Base-by-base conservation (phyloP, 345 rosid genomes). In the Atalantia buxifolia region DNA sequence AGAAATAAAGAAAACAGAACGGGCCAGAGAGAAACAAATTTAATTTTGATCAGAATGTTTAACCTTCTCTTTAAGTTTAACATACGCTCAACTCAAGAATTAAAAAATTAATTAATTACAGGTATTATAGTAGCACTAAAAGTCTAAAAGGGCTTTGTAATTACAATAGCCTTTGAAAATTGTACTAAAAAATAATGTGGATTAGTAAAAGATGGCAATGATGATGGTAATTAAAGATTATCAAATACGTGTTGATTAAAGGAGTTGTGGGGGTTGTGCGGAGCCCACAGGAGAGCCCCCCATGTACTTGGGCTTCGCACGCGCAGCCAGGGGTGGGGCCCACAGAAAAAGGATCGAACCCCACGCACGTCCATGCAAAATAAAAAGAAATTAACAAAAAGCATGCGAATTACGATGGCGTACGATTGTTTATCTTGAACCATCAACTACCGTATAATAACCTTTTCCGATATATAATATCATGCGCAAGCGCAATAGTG, bases 301-400 rank as follows among this genome's bases (percentile, higher is more conserved):
- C 90, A 81, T 84, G 87, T 83, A 84, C 71, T 79, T 74, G 84
- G 88, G 90, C 83, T 76, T 80, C 77, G 91, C 93, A 90, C 93
- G 93, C 91, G 90, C 87, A 84, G 93, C 85, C 90, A 85, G 93
- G 81, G 55, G 62, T 8, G 88, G 90, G 83, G n/a, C 83, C 88
- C 86, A 50, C 82, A 33, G 1, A 33, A 16, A 76, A 4, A 53
- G 0, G 7, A 53, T 18, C 22, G 24, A 24, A 19, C 69, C 76
- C 81, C 81, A 27, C 87, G 77, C 87, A 86, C 86, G 81, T 88
- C 91, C 91, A 90, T 90, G 91, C 93, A 86, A 82, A 27, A 10
- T 2, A 66, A 18, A 36, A 7, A 7, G 63, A 64, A 50, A 50
- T 40, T 9, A 50, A 50, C 4, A 53, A 53, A 53, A 53, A 53